These are phyloP conservation scores for Heritiera fomes DNA, from an alignment of 345 rosid genomes.

Conservation along the genomic window DNA sequence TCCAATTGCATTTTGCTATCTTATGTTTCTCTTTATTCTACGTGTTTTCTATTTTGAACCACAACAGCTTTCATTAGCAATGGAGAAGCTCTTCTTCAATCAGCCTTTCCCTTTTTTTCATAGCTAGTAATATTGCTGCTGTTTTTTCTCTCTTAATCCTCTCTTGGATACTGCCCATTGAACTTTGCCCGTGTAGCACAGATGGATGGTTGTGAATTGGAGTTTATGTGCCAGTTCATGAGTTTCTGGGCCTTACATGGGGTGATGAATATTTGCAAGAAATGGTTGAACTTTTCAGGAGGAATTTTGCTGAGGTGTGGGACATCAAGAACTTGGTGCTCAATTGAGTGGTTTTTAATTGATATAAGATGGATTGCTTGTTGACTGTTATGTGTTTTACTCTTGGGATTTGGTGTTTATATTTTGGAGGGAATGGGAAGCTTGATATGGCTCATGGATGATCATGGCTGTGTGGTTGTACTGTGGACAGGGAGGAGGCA, in stretches of 20 bases:
- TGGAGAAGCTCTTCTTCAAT: neutral
- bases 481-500: constrained; percentile 74
- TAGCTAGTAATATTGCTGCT: neutral
- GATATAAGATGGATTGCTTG: constrained; percentile 41
- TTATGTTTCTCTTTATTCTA: neutral
- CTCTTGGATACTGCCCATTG: neutral
- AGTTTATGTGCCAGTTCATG: constrained; percentile 22
- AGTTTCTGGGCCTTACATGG: constrained; percentile 19
- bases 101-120: neutral
- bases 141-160: neutral
- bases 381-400: constrained; percentile 39
- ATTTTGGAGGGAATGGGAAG: constrained; percentile 49
- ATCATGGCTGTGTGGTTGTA: constrained; percentile 65
- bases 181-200: neutral
- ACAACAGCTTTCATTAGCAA: neutral
- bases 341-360: constrained; percentile 32
- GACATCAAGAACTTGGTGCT: constrained; percentile 30
- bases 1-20: neutral
- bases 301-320: constrained; percentile 38
- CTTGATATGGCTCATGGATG: constrained; percentile 57
- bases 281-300: constrained; percentile 25
- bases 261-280: constrained; percentile 29
- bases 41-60: neutral
- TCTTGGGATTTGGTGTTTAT: constrained; percentile 48
- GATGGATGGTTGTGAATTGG: constrained; percentile 29